Evolutionary conservation across 2,329 filamentous ascomycete species (phyloP), one percentile per base, ranked within the genome.

Genomic region (Cordyceps cateniannulata): DNA sequence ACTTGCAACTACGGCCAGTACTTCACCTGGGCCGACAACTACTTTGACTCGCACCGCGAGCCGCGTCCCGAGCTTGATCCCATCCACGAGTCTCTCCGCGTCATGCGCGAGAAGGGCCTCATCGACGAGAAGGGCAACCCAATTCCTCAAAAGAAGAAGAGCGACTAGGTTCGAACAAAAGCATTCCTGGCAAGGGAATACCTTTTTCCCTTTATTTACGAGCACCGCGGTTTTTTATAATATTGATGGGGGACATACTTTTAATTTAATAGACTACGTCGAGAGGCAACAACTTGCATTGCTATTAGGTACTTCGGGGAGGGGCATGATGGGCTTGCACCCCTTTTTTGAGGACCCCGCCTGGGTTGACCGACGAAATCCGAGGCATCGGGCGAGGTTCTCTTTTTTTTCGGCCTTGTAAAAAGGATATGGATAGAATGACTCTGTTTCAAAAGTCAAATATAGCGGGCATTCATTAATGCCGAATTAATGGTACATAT

Each of bases 1-100:
- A 79, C 74, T 62, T 74, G 75, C 74, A 79, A 79, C 69, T 79
- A 79, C 67, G 77, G 77, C 62, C 77, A 79, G 68, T 79, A 78
- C 68, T 79, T 79, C 63, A 79, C 77, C 63, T 79, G 75, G 76
- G 75, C 75, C 65, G 76, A 78, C 66, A 72, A 56, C 68, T 77
- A 74, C 66, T 79, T 76, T 63, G 71, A 72, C 65, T 78, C 77
- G 14, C 76, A 79, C 69, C 67, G 74, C 50, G 69, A 73, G n/a
- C 77, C 76, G n/a, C 68, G 70, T 49, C 76, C 76, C 4, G 70
- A 73, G 58, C 69, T 79, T 9, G 77, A 79, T 48, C 76, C 76
- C 24, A 72, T 79, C 7, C 74, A 76, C 64, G 76, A 79, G 3
- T 74, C 76, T 1, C 66, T 79, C 53, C 71, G 69, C 60, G 76